phyloP scores from a whole-genome alignment of 495 filamentous ascomycete genomes.

The Viridothelium virens region DNA sequence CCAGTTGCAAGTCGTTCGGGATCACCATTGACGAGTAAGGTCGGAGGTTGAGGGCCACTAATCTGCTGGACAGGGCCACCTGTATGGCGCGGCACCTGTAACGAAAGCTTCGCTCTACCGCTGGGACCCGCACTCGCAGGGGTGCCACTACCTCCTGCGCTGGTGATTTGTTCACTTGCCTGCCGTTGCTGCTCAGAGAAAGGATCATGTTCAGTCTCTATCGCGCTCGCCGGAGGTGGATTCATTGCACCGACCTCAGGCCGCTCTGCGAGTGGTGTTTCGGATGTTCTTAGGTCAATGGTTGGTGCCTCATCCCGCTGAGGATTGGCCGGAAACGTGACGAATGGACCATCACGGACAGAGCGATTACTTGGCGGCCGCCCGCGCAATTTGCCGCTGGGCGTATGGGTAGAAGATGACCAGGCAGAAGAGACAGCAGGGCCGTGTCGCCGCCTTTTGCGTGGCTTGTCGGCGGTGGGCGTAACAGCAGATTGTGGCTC shows the following conservation, averaged over 20 bases:
- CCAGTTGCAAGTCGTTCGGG: slow-evolving; percentile 26
- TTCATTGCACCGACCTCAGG: slow-evolving; percentile 18
- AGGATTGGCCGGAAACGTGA: slow-evolving; percentile 74
- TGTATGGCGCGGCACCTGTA: slow-evolving; percentile 72
- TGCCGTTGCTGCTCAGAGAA: slow-evolving; percentile 6
- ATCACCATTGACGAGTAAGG: slow-evolving; percentile 61
- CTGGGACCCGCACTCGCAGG: slow-evolving; percentile 32
- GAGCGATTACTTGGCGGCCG: slow-evolving; percentile 75
- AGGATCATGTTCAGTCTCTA: not conserved
- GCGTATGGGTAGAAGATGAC: slow-evolving; percentile 59
- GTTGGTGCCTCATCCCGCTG: slow-evolving; percentile 35
- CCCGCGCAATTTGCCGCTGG: slow-evolving; percentile 70
- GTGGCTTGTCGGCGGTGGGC: slow-evolving; percentile 45
- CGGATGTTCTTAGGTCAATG: slow-evolving; percentile 27
- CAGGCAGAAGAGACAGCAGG: slow-evolving; percentile 94
- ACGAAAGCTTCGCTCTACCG: slow-evolving; percentile 54
- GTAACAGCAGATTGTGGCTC: slow-evolving; percentile 67
- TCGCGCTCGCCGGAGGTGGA: slow-evolving; percentile 16
- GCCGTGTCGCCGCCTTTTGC: slow-evolving; percentile 62
- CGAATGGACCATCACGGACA: slow-evolving; percentile 70
- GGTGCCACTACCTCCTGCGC: slow-evolving; percentile 29
- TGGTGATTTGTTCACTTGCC: not conserved
- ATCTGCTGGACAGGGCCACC: slow-evolving; percentile 70
- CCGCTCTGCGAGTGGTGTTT: slow-evolving; percentile 23
- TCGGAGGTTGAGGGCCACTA: slow-evolving; percentile 45